Percentiles rank a stretch among this genome's conserved stretches.
These are phyloP conservation scores for Aspergillus caelatus DNA, from an alignment of 2,329 filamentous ascomycete species.

Conservation along the genomic window DNA sequence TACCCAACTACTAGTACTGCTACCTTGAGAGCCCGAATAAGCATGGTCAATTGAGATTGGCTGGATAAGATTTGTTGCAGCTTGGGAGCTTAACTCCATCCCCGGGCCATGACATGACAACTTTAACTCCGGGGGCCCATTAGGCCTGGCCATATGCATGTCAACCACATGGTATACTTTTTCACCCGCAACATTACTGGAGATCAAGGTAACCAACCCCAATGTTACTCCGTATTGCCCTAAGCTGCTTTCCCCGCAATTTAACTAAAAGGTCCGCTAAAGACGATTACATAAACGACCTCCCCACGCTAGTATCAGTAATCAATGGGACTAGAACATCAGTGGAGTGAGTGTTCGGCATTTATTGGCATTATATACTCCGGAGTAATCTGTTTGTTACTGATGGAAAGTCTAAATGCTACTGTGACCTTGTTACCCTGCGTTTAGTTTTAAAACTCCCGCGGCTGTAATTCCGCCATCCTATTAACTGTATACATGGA, in stretches of 20 bases:
- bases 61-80: background rate
- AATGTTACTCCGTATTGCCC: background rate
- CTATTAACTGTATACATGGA: background rate
- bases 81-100: background rate
- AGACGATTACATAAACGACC: background rate
- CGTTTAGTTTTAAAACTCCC: background rate
- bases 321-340: background rate
- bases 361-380: background rate
- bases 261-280: background rate
- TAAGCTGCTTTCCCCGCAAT: background rate
- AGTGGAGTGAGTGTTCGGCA: background rate
- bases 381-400: background rate
- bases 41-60: background rate
- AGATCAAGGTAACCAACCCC: background rate
- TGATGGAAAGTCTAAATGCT: background rate
- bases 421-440: background rate
- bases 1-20: background rate
- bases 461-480: background rate
- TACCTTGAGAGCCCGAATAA: background rate
- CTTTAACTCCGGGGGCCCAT: too few relatives aligned
- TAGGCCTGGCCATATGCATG: background rate
- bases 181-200: background rate
- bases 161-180: background rate
- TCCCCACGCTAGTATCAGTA: background rate
- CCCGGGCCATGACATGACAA: too few relatives aligned